Conservation (phyloP, 2,329 filamentous ascomycete genomes). For the Chaetothyriales sp. region DNA sequence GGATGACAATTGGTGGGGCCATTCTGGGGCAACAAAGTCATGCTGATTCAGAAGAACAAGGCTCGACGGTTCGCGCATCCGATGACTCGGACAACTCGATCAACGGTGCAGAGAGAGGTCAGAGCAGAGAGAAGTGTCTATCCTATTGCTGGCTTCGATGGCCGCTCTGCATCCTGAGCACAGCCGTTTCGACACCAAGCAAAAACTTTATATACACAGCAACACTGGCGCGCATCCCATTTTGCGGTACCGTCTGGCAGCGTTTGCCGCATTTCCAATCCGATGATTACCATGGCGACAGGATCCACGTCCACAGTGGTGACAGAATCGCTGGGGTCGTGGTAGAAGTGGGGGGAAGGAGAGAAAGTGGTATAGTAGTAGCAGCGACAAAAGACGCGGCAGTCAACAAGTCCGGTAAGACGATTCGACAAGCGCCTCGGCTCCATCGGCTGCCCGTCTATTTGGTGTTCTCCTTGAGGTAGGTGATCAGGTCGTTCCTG, state of each 20-base stretch:
- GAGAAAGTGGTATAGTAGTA: neutral
- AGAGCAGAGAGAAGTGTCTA: constrained; percentile 9
- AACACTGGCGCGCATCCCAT: constrained; percentile 1
- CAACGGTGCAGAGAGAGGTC: neutral
- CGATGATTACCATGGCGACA: neutral
- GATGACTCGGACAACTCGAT: neutral
- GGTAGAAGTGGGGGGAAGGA: no score
- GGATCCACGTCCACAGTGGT: neutral
- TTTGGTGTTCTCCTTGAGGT: constrained; percentile 21
- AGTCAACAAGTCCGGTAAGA: constrained; percentile 2
- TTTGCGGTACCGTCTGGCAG: neutral
- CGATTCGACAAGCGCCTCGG: constrained; percentile 1
- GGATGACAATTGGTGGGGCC: no score
- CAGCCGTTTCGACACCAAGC: constrained; percentile 8
- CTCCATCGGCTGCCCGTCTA: constrained; percentile 9
- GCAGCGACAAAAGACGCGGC: neutral
- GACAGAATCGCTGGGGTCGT: neutral
- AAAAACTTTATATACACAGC: constrained; percentile 15
- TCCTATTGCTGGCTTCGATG: constrained; percentile 1
- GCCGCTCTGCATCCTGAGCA: constrained; percentile 8
- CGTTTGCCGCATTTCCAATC: neutral
- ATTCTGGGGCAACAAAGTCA: no score
- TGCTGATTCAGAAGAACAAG: no score
- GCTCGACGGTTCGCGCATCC: neutral
- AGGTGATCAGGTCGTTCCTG: constrained; percentile 89